These are phyloP conservation scores for Pontederia crassipes DNA, from an alignment of 176 grass and related monocot genomes.

Conservation along the genomic window DNA sequence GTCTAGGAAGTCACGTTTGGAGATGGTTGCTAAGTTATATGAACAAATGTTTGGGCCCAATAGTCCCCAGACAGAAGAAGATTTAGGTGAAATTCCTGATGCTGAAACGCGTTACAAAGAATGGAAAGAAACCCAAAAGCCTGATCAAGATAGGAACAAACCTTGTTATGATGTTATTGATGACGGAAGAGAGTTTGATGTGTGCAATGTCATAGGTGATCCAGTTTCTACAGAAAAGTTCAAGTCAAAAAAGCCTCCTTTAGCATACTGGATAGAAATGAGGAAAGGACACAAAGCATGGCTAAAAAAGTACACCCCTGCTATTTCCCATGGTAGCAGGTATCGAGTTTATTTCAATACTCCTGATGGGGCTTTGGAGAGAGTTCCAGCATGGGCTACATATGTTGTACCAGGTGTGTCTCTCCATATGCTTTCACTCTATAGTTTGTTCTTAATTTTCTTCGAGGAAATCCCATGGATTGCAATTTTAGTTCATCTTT, in stretches of 20 bases:
- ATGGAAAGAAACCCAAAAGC: constrained; percentile 50
- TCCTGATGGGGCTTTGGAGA: constrained; percentile 81
- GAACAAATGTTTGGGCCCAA: constrained; percentile 98
- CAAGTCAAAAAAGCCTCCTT: constrained; percentile 59
- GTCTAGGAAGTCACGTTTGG: constrained; percentile 45
- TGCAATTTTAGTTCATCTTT: no score
- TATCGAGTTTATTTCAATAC: constrained; percentile 97
- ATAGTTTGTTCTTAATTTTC: neutral
- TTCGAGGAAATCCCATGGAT: no score
- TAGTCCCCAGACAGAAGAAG: constrained; percentile 72
- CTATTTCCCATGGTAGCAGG: constrained; percentile 66
- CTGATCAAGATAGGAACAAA: constrained; percentile 11
- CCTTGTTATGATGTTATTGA: constrained; percentile 72
- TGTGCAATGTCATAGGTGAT: constrained; percentile 49
- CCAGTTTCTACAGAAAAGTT: constrained; percentile 65
- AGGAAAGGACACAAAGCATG: constrained; percentile 75
- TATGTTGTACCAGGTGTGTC: constrained; percentile 78
- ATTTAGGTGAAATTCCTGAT: constrained; percentile 73
- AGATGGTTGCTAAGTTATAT: constrained; percentile 74
- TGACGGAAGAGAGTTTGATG: constrained; percentile 46
- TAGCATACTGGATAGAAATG: constrained; percentile 95
- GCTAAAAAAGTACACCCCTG: constrained; percentile 72
- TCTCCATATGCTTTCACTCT: neutral
- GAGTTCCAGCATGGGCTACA: constrained; percentile 87
- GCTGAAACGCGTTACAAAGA: constrained; percentile 71